phyloP scores from a whole-genome alignment of 2,329 filamentous ascomycete genomes.

The Aspergillus proliferans region DNA sequence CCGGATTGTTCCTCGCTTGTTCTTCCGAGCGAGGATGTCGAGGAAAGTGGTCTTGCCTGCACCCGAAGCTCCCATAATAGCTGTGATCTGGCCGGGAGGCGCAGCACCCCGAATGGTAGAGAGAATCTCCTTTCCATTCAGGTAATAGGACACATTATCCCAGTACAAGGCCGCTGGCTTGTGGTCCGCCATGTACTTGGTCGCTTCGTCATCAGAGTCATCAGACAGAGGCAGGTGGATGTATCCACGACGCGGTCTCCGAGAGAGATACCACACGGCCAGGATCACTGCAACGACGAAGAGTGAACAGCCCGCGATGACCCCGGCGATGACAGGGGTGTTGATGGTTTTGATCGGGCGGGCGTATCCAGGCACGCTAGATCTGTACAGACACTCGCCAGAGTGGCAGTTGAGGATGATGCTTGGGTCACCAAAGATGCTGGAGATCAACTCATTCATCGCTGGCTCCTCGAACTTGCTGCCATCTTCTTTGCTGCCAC shows the following conservation, averaged over 20 bases:
- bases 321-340: slow-evolving; percentile 86
- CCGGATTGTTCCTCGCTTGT: slow-evolving; percentile 73
- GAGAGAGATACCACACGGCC: slow-evolving; percentile 78
- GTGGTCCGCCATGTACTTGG: slow-evolving; percentile 83
- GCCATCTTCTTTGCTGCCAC: slow-evolving; percentile 56
- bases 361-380: slow-evolving; percentile 85
- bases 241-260: slow-evolving; percentile 57
- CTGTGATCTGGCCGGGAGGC: slow-evolving; percentile 90
- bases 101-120: slow-evolving; percentile 74
- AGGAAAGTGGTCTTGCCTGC: slow-evolving; percentile 97
- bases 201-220: slow-evolving; percentile 80
- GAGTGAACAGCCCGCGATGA: slow-evolving; percentile 78
- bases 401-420: slow-evolving; percentile 76
- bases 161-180: slow-evolving; percentile 86
- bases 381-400: slow-evolving; percentile 89
- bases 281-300: slow-evolving; percentile 86
- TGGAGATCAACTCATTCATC: slow-evolving; percentile 84
- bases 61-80: slow-evolving; percentile 96
- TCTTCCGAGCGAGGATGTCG: slow-evolving; percentile 92
- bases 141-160: slow-evolving; percentile 74
- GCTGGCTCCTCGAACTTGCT: slow-evolving; percentile 86
- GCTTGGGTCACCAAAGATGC: slow-evolving; percentile 83
- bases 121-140: slow-evolving; percentile 85
- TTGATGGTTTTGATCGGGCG: slow-evolving; percentile 91
- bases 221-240: slow-evolving; percentile 72